Evolutionary conservation across 352 stramenopile genomes (phyloP).

Genomic region (Globisporangium nunn): DNA sequence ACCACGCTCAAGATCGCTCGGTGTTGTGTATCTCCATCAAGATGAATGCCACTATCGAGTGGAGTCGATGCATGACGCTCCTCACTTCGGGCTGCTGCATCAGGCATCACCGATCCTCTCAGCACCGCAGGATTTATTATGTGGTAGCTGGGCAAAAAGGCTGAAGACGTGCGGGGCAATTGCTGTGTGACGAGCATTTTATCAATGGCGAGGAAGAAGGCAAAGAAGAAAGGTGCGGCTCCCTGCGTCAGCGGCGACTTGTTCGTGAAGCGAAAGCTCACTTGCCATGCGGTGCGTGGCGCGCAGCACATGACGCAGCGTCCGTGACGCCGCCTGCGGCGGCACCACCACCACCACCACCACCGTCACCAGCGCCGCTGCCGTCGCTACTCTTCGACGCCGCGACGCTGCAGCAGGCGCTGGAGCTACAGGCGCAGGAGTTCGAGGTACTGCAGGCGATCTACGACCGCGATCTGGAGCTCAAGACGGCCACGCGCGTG

Average conservation of each 20-base stretch:
- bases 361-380: conserved; percentile 11
- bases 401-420: conserved; percentile 34
- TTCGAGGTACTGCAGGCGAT: conserved; percentile 80
- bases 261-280: conserved; percentile 2
- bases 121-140: too few species aligned
- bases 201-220: conserved; percentile 75
- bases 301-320: neutral
- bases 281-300: neutral
- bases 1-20: too few species aligned
- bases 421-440: conserved; percentile 69
- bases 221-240: conserved; percentile 61
- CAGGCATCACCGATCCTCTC: too few species aligned
- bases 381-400: conserved; percentile 24
- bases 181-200: too few species aligned
- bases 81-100: too few species aligned
- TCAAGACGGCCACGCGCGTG: conserved; percentile 68
- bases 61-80: too few species aligned
- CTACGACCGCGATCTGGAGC: conserved; percentile 61
- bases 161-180: too few species aligned
- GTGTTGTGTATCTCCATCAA: too few species aligned
- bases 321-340: neutral
- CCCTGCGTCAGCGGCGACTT: neutral
- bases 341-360: neutral
- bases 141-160: too few species aligned
- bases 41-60: too few species aligned